Percentiles rank a stretch among this genome's conserved stretches.
phyloP scores from a whole-genome alignment of 331 rosid genomes.

The Phaseolus coccineus region DNA sequence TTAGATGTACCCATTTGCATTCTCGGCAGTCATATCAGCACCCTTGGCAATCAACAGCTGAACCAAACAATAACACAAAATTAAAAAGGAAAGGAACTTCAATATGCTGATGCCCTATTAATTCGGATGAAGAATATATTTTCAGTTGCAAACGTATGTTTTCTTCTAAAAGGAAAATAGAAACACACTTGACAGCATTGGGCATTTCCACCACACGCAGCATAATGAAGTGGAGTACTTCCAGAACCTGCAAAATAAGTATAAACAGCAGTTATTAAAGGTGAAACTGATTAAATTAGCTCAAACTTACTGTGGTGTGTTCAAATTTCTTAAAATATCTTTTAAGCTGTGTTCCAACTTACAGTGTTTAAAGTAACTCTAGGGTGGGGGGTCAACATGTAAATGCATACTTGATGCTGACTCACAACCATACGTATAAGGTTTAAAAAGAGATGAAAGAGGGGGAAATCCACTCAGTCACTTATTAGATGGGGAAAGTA shows the following conservation, averaged over 20 bases:
- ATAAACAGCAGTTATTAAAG: conserved; percentile 19
- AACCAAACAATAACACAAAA: conserved; percentile 42
- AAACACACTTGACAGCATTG: conserved; percentile 88
- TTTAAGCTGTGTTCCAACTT: not conserved
- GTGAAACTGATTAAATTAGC: conserved; percentile 16
- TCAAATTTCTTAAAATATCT: conserved; percentile 6
- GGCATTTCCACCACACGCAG: conserved; percentile 97
- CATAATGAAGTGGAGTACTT: conserved; percentile 97
- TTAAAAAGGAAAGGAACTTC: conserved; percentile 36
- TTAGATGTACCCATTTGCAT: conserved; percentile 77
- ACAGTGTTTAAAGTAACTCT: not conserved
- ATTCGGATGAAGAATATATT: conserved; percentile 12
- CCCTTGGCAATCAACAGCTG: conserved; percentile 89
- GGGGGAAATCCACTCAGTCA: conserved; percentile 10
- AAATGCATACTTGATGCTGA: not conserved
- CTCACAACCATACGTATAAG: not conserved
- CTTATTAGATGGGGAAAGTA: conserved; percentile 1
- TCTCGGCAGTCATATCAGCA: conserved; percentile 75
- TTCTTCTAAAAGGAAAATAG: conserved; percentile 16
- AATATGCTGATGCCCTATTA: conserved; percentile 31
- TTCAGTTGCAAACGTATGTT: conserved; percentile 20
- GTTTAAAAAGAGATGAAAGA: not conserved
- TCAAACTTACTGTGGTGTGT: not conserved
- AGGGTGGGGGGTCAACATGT: not conserved
- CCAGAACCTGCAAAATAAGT: conserved; percentile 76